Base-by-base conservation (phyloP, 345 rosid genomes). In the Pugionium cornutum region DNA sequence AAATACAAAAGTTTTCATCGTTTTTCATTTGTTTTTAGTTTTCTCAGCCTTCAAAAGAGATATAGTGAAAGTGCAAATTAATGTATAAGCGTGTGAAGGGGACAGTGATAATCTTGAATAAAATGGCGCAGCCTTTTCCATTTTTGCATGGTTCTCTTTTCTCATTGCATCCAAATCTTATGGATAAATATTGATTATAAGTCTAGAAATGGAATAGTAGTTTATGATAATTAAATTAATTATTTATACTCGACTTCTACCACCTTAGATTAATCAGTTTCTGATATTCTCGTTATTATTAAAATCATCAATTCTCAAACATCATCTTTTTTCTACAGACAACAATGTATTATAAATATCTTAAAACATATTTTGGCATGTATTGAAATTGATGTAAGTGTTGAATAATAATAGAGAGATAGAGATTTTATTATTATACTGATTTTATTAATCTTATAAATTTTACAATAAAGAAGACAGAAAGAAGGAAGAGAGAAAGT, bases 121-220 rank as follows among this genome's bases (percentile, higher is more conserved):
- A 74, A 42, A 46, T 63, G 69, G 64, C 58, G 75, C 75, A 70
- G 69, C 48, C 69, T 55, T 70, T 62, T 37, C 47, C 4, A 28
- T 29, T 5, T 30, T 44, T 32, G 55, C 48, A 61, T 61, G 54
- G 34, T 52, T 61, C 34, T 58, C 65, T 53, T 53, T 70, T 62
- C 64, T 54, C 68, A 62, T 32, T 39, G 68, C 50, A 54, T 53
- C 62, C 41, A 45, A 34, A 34, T 34, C 36, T 5, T 3, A 34
- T 34, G 36, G 36, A 34, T 34, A 34, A 34, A 34, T 18, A 18
- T 18, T 18, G 18, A 18, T 18, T 18, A 18, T 18, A 18, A 18
- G 18, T 18, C 18, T 18, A 18, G 18, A 18, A 18, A 18, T 18
- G 18, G 18, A 18, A 18, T 18, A 18, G 18, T 18, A 18, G 18